These are phyloP conservation scores for Zea luxurians DNA, from an alignment of 176 grass and related monocot genomes.

Conservation along the genomic window DNA sequence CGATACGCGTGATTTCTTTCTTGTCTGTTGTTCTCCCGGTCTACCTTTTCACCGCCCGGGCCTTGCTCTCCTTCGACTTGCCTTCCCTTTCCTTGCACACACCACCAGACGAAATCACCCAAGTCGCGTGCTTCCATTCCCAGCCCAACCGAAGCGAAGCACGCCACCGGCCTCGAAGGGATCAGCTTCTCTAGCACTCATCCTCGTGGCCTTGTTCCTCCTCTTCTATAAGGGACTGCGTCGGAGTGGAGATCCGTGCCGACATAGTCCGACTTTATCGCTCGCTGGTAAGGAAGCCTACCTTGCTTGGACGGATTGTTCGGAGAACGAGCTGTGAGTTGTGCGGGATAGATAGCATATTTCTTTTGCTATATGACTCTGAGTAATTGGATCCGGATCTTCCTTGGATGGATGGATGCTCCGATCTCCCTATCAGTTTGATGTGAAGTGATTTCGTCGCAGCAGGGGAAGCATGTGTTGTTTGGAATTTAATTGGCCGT, in stretches of 20 bases:
- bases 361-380: not conserved
- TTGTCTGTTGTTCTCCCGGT: too few relatives aligned
- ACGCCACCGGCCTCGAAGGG: not conserved
- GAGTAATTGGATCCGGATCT: not conserved
- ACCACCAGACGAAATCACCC: not conserved
- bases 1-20: too few relatives aligned
- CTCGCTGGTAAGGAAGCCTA: constrained; percentile 21
- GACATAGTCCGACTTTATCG: not conserved
- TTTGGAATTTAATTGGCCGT: not conserved
- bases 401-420: not conserved
- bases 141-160: not conserved
- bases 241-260: not conserved
- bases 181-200: not conserved
- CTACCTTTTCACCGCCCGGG: too few relatives aligned
- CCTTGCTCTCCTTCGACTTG: not conserved
- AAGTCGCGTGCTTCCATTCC: constrained; percentile 35
- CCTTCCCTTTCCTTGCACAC: not conserved
- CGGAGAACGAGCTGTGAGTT: not conserved
- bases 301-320: not conserved
- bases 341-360: not conserved
- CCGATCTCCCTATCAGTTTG: constrained; percentile 3
- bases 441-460: not conserved
- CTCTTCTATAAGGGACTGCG: not conserved
- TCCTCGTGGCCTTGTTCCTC: not conserved
- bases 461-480: not conserved